phyloP scores from a whole-genome alignment of 495 filamentous ascomycete genomes.

The Xylaria telfairii region DNA sequence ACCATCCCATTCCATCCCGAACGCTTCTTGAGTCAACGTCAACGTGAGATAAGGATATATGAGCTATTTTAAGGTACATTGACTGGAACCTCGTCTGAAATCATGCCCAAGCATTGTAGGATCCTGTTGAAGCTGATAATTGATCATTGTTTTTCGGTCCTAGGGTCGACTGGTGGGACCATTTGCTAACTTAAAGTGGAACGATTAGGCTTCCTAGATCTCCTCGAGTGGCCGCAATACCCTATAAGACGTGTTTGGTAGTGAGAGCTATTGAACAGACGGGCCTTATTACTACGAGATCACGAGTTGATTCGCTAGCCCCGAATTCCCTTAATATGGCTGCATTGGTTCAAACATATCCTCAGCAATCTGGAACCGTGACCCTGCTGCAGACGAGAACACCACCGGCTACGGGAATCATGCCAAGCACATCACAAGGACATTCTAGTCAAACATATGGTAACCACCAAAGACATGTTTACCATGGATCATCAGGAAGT shows the following conservation, averaged over 20 bases:
- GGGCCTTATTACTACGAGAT: constrained; percentile 28
- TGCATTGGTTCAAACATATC: constrained; percentile 89
- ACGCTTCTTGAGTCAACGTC: constrained; percentile 1
- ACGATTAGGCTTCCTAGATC: constrained; percentile 1
- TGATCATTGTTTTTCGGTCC: neutral
- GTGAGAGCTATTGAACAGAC: constrained; percentile 23
- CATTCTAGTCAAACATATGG: constrained; percentile 63
- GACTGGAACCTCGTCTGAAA: neutral
- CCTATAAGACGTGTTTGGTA: constrained; percentile 16
- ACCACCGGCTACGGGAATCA: constrained; percentile 70
- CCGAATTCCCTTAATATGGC: constrained; percentile 66
- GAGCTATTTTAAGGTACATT: constrained; percentile 18
- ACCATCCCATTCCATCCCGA: constrained; percentile 11
- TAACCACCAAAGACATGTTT: constrained; percentile 69
- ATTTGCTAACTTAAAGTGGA: constrained; percentile 15
- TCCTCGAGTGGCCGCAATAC: constrained; percentile 6
- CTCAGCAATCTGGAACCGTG: constrained; percentile 78
- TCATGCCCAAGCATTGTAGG: neutral
- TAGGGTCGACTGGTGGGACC: no score
- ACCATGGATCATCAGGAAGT: constrained; percentile 59
- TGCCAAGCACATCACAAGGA: constrained; percentile 57
- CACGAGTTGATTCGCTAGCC: constrained; percentile 26
- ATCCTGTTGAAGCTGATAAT: neutral
- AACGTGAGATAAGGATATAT: neutral
- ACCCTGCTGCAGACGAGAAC: constrained; percentile 84